Evolutionary conservation across 2,329 filamentous ascomycete species (phyloP).

Genomic region (Cladosporium sp.): DNA sequence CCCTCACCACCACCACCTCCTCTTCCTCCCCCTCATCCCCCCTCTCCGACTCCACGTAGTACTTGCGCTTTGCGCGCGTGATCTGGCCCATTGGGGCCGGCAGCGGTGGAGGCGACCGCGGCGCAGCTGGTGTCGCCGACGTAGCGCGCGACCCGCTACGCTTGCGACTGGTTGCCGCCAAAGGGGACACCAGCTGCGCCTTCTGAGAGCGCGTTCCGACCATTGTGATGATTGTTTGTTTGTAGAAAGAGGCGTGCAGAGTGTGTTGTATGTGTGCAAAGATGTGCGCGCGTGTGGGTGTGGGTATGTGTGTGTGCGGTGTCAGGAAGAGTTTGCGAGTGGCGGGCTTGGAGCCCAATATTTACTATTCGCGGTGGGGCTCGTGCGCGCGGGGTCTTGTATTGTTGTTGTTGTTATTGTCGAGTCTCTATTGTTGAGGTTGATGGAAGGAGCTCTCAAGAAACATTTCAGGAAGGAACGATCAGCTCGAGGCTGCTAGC

Average conservation of each 20-base stretch:
- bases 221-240: no score
- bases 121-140: background rate
- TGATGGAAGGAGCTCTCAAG: background rate
- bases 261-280: no score
- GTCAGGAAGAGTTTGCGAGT: background rate
- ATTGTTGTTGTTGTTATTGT: background rate
- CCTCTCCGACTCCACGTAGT: background rate
- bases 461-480: slow-evolving; percentile 3
- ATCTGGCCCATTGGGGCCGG: background rate
- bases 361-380: background rate
- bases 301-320: background rate
- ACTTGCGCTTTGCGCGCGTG: background rate
- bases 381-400: background rate
- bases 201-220: slow-evolving; percentile 8
- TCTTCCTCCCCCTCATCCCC: no score
- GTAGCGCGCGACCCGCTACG: slow-evolving; percentile 8
- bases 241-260: no score
- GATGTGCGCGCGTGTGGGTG: background rate
- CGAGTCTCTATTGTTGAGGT: background rate
- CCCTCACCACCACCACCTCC: no score
- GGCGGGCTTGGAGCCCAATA: background rate
- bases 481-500: background rate
- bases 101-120: background rate
- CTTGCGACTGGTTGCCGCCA: background rate
- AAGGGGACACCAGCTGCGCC: background rate